Evolutionary conservation across 2,329 filamentous ascomycete species (phyloP), one percentile per base, ranked within the genome.

Genomic region (Aureobasidium sp.): DNA sequence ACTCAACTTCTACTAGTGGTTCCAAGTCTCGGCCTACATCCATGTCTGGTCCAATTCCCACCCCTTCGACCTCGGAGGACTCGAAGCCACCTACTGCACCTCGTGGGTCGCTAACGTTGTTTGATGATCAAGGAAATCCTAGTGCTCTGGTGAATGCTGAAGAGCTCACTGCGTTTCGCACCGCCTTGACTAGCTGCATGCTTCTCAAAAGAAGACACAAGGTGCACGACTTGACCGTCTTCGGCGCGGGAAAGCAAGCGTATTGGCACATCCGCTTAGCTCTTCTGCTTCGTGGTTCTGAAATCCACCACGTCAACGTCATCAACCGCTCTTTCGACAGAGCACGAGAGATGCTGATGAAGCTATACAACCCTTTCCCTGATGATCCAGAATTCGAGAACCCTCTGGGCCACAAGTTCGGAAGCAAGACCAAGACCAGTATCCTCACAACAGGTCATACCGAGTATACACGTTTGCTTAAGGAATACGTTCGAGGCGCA

Each of bases 241-340:
- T 97, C 72, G 93, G 93, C 27, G 87, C 88, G 37, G 93, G 93
- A 50, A 86, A 88, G 68, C 92, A 97, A 77, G 93, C 93, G 13
- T 96, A 93, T 77, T 97, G 92, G 92, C 93, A 97, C 72, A 85
- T 96, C 47, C 87, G 91, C 0, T 82, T 97, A 5, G 87, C 92
- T 0, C 81, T 97, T 12, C 81, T 93, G 66, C 80, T 94, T 55
- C 87, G 83, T 1, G 79, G 80, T 0, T 70, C 77, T 50, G 89
- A 90, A 23, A 87, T 96, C 68, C 86, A 87, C 68, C 84, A 88
- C 63, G 83, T 97, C 52, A 87, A 93, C 75, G 87, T 97, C 69
- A 87, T 96, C 71, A 95, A 92, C 70, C 86, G 89, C 37, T 79
- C 81, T 59, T 90, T 89, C 60, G 81, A 85, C 9, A 80, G 78